phyloP scores from a whole-genome alignment of 208 protist species.

The Naegleria gruberi region DNA sequence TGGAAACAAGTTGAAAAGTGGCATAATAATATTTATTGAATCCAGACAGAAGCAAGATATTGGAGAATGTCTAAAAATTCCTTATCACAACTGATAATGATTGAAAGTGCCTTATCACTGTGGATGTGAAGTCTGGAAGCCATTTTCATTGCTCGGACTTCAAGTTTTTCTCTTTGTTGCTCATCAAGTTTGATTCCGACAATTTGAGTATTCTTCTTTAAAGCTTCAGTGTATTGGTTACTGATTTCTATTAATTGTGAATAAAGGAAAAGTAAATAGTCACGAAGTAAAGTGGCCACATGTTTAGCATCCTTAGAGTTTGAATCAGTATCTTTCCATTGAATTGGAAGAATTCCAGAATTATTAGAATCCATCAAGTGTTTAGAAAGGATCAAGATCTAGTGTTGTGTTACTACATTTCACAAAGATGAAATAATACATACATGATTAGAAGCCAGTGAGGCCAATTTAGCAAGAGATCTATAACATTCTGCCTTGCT shows the following conservation, averaged over 20 bases:
- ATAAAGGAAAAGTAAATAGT: conserved; percentile 7
- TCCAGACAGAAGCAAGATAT: neutral
- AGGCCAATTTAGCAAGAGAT: neutral
- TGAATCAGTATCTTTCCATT: neutral
- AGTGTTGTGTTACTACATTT: neutral
- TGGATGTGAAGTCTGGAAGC: neutral
- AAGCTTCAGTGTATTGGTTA: neutral
- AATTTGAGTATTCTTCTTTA: neutral
- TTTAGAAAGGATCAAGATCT: neutral
- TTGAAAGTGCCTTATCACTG: neutral
- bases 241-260: neutral
- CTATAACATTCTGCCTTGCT: conserved; percentile 8
- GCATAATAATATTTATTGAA: neutral
- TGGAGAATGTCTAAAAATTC: neutral
- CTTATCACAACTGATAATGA: neutral
- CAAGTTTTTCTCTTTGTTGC: neutral
- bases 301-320: neutral
- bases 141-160: neutral
- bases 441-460: neutral
- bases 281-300: neutral
- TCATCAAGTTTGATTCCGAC: neutral
- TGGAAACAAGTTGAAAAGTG: too few species aligned
- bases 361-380: neutral
- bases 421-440: neutral
- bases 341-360: neutral